Percentiles rank a stretch among this genome's conserved stretches.
Conservation (phyloP, 2,329 filamentous ascomycete genomes). For the Colletotrichum somersetense region DNA sequence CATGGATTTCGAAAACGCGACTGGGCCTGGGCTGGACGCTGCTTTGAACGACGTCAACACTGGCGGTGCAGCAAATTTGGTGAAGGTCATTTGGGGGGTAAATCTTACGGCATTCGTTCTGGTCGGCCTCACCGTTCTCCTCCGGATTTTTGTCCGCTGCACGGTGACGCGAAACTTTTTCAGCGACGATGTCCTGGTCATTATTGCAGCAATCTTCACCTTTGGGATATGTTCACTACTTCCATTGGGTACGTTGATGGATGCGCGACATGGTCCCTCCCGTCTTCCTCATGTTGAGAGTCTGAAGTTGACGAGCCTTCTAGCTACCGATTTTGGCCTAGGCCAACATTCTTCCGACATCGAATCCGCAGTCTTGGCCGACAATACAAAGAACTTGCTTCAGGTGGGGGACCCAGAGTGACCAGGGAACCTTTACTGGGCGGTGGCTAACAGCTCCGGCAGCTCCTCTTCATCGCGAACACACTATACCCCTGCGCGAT, state of each 20-base stretch:
- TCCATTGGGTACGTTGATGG: conserved; percentile 21
- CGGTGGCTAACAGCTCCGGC: not conserved
- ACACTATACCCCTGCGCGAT: conserved; percentile 30
- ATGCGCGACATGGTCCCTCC: too few species aligned
- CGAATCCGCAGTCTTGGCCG: conserved; percentile 1
- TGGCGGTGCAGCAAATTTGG: conserved; percentile 10
- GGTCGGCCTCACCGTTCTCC: conserved; percentile 27
- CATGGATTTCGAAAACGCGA: conserved; percentile 20
- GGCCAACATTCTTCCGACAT: conserved; percentile 35
- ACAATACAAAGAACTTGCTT: conserved; percentile 15
- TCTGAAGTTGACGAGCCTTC: not conserved
- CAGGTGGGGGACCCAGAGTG: not conserved
- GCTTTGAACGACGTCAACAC: not conserved
- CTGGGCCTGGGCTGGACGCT: not conserved
- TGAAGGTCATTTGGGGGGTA: conserved; percentile 31
- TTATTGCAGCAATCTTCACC: conserved; percentile 36
- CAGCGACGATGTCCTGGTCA: conserved; percentile 38
- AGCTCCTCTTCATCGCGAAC: conserved; percentile 36
- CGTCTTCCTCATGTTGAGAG: too few species aligned
- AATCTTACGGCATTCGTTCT: conserved; percentile 38
- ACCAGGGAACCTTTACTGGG: not conserved
- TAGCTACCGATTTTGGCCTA: conserved; percentile 33
- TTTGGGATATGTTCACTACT: conserved; percentile 34
- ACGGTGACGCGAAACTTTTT: conserved; percentile 36
- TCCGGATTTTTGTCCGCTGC: conserved; percentile 33